Evolutionary conservation across 2,329 filamentous ascomycete genomes (phyloP).

Genomic region (Aspergillus tubingensis): DNA sequence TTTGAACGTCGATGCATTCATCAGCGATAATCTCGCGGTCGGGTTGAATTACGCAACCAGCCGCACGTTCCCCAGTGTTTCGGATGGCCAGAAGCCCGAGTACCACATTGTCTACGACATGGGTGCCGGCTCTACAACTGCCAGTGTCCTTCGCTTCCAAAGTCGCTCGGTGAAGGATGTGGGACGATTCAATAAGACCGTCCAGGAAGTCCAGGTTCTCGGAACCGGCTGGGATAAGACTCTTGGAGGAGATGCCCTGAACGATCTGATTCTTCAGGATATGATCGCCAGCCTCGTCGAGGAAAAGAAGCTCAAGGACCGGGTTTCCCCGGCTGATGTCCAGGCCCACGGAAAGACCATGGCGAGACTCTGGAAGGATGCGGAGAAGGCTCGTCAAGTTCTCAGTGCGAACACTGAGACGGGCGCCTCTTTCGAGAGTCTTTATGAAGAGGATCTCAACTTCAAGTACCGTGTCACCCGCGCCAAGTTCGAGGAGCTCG

Average conservation of each 20-base stretch:
- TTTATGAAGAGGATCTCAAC: constrained; percentile 83
- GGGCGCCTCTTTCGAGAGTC: constrained; percentile 76
- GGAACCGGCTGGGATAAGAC: constrained; percentile 86
- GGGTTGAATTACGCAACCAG: constrained; percentile 93
- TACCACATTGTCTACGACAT: constrained; percentile 95
- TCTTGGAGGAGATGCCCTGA: constrained; percentile 86
- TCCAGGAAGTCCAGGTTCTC: constrained; percentile 90
- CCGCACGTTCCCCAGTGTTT: constrained; percentile 82
- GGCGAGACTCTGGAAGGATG: constrained; percentile 90
- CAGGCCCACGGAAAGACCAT: constrained; percentile 77
- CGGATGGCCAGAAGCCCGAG: constrained; percentile 81
- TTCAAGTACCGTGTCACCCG: constrained; percentile 89
- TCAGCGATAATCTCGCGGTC: constrained; percentile 89
- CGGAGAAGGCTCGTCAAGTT: constrained; percentile 81
- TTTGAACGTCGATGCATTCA: constrained; percentile 77
- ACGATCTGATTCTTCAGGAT: constrained; percentile 83
- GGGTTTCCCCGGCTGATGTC: constrained; percentile 47
- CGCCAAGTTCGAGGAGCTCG: constrained; percentile 76
- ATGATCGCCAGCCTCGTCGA: constrained; percentile 80
- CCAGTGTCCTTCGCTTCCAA: constrained; percentile 87
- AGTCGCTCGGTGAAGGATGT: constrained; percentile 85
- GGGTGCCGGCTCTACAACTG: constrained; percentile 92
- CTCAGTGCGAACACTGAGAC: constrained; percentile 91
- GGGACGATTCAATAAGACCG: constrained; percentile 91
- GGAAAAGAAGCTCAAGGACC: constrained; percentile 56